Evolutionary conservation across 139 green algal species (phyloP), one percentile per base, ranked within the genome.

Genomic region (Spirogloea muscicola): DNA sequence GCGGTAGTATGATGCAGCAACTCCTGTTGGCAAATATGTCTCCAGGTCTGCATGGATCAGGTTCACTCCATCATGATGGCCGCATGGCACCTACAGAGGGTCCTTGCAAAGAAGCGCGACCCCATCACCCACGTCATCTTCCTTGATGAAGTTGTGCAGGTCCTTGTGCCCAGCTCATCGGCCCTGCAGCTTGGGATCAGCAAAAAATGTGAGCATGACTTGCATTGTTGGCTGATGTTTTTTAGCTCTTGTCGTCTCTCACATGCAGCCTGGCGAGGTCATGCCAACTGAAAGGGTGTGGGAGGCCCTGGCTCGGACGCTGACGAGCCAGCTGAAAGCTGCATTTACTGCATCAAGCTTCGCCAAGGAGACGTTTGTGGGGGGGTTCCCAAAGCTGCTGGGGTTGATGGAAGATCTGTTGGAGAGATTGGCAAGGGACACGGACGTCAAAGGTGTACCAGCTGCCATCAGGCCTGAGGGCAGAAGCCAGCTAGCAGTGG

Each of bases 71-170:
- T 75, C 16, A 79, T 74, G 7, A 63, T 91, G 18, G 70, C 72
- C 18, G 42, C 76, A 13, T 83, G 76, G 76, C 68, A 83, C 51
- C 58, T 83, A 72, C 91, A 98, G 83, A 84, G 91, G 0, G 94
- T 98, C 52, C 72, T 96, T 49, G 81, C 82, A 18, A 96, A 96
- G 86, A 98, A 97, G 78, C 86, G 88, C 2, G 94, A 98, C 81
- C 93, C 93, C 2, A 86, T 97, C 1, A 87, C 83, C 0, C 93
- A 97, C 58, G 85, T 89, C 36, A 81, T 89, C n/a, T 96, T 98
- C 76, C 74, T 96, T 43, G 88, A 96, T 48, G 87, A 89, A 31
- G 72, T 95, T 33, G 33, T 85, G 40, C 46, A 79, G 52, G 62
- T n/a, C n/a, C n/a, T n/a, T n/a, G n/a, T n/a, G n/a, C n/a, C n/a